These are phyloP conservation scores for Brassica carinata DNA, from an alignment of 345 rosid species.

Conservation along the genomic window DNA sequence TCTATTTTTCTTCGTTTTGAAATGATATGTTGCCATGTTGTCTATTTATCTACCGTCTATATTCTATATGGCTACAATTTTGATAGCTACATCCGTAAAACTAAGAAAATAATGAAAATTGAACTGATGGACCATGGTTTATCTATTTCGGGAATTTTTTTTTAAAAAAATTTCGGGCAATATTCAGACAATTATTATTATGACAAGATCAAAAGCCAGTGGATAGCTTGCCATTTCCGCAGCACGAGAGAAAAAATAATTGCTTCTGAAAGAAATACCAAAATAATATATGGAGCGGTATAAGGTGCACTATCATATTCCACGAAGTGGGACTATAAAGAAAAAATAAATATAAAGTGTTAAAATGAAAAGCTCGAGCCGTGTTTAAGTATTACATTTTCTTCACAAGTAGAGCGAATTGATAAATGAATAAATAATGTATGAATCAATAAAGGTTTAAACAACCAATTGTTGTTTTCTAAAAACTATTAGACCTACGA, in stretches of 20 bases:
- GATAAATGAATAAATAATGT: not conserved
- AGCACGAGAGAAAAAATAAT: not conserved
- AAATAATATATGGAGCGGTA: not conserved
- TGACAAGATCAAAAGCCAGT: slow-evolving; percentile 28
- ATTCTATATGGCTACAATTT: not conserved
- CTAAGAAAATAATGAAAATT: not conserved
- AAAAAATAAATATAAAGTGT: not conserved
- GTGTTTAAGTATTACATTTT: not conserved
- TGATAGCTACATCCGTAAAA: not conserved
- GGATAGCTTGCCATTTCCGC: slow-evolving; percentile 30
- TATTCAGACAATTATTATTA: slow-evolving; percentile 19
- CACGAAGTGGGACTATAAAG: slow-evolving; percentile 10
- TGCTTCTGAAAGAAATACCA: not conserved
- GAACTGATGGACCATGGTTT: not conserved
- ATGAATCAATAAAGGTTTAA: slow-evolving; percentile 5
- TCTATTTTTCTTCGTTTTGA: not conserved
- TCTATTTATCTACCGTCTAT: not conserved
- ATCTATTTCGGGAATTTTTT: not conserved
- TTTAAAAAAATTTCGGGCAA: not conserved
- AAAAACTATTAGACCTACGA: not conserved
- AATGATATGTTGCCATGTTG: not conserved
- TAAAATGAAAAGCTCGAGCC: slow-evolving; percentile 13
- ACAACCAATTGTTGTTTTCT: not conserved
- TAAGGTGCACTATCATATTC: slow-evolving; percentile 17
- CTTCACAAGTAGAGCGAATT: not conserved